These are phyloP conservation scores for Inga leiocalycina DNA, from an alignment of 306 rosid species.

Conservation along the genomic window DNA sequence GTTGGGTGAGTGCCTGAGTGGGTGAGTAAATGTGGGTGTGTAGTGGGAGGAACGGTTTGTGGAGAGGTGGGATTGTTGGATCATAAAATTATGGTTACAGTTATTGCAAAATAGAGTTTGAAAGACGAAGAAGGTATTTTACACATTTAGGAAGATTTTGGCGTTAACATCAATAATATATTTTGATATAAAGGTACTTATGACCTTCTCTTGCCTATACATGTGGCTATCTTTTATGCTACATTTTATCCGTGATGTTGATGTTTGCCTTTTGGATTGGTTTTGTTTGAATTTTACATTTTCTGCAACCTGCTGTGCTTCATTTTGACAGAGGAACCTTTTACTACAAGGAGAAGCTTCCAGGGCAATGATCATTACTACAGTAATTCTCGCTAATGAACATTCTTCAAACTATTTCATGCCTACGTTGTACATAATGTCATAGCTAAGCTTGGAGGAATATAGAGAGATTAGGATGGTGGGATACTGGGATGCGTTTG, in stretches of 20 bases:
- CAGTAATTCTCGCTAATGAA: background rate
- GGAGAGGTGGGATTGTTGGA: background rate
- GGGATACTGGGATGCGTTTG: background rate
- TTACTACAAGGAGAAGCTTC: slow-evolving; percentile 53
- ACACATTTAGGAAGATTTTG: background rate
- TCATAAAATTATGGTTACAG: background rate
- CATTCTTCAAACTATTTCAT: slow-evolving; percentile 26
- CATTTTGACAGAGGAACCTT: slow-evolving; percentile 55
- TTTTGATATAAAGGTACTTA: background rate
- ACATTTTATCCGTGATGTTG: slow-evolving; percentile 22
- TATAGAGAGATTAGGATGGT: slow-evolving; percentile 24
- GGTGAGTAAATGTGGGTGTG: background rate
- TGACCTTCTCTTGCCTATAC: background rate
- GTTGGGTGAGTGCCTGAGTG: background rate
- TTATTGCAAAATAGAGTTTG: background rate
- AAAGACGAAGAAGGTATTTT: background rate
- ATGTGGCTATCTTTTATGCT: background rate
- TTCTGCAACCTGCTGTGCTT: slow-evolving; percentile 27
- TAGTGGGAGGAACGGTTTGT: background rate
- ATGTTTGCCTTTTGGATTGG: background rate
- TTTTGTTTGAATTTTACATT: slow-evolving; percentile 27
- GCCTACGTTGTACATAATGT: slow-evolving; percentile 49
- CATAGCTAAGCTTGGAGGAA: slow-evolving; percentile 39
- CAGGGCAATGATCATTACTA: slow-evolving; percentile 37
- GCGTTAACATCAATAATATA: background rate